phyloP scores from a whole-genome alignment of 2,329 filamentous ascomycete species.

The Talaromyces sp. region DNA sequence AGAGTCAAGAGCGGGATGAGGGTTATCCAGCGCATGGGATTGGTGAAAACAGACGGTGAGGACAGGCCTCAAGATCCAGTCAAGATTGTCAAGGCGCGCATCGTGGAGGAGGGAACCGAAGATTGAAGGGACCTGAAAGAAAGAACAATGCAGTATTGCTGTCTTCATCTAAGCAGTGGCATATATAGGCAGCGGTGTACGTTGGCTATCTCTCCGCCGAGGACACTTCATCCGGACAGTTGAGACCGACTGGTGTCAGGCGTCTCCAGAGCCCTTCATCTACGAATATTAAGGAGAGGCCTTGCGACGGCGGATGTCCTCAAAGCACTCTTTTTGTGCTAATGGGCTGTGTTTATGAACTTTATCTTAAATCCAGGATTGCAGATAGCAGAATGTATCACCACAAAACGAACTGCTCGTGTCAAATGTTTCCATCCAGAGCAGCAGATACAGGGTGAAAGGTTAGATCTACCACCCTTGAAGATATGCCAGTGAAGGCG shows the following conservation, averaged over 20 bases:
- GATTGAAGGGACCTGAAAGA: constrained; percentile 23
- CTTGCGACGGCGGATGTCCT: not conserved
- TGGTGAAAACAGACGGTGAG: constrained; percentile 76
- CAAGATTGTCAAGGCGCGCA: constrained; percentile 68
- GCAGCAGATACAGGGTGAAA: constrained; percentile 81
- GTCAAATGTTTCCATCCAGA: constrained; percentile 68
- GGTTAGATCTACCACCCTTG: constrained; percentile 59
- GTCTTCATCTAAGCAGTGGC: not conserved
- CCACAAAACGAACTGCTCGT: constrained; percentile 74
- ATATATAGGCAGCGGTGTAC: not conserved
- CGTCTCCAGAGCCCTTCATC: not conserved
- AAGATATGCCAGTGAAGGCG: constrained; percentile 37
- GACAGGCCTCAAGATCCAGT: constrained; percentile 80
- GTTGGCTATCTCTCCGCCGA: not conserved
- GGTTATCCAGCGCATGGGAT: constrained; percentile 80
- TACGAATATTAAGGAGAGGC: not conserved
- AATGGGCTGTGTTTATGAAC: not conserved
- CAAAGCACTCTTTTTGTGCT: not conserved
- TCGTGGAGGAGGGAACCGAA: constrained; percentile 59
- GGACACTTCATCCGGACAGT: not conserved
- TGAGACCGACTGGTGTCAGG: not conserved
- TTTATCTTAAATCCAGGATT: not conserved
- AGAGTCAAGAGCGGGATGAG: constrained; percentile 78
- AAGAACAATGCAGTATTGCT: not conserved
- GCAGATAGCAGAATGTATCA: constrained; percentile 55